A percentile compares a stretch with the other conserved stretches of the same genome.
phyloP scores from a whole-genome alignment of 495 filamentous ascomycete genomes.

The Aspergillus nidulans region DNA sequence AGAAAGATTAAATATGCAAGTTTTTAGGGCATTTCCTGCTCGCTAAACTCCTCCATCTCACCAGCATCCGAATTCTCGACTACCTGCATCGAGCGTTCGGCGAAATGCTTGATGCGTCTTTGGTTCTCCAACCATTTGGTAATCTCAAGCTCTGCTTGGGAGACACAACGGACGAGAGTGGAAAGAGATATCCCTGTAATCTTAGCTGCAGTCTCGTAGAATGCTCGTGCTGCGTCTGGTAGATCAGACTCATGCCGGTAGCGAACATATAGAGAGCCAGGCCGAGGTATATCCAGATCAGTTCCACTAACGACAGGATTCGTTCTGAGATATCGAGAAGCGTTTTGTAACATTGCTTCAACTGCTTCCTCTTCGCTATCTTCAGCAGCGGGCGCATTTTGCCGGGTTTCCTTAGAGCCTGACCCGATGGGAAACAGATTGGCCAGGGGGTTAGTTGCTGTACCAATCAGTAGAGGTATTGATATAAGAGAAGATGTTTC shows the following conservation, averaged over 20 bases:
- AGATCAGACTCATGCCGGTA: constrained; percentile 57
- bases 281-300: constrained; percentile 33
- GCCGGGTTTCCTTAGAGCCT: constrained; percentile 11
- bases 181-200: constrained; percentile 41
- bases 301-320: constrained; percentile 26
- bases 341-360: constrained; percentile 29
- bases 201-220: constrained; percentile 54
- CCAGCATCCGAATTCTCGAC: constrained; percentile 19
- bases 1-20: no score
- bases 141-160: constrained; percentile 43
- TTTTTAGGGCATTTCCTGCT: constrained; percentile 18
- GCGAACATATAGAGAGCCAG: constrained; percentile 53
- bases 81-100: constrained; percentile 14
- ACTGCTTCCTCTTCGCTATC: constrained; percentile 28
- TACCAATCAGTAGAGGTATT: constrained; percentile 1
- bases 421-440: constrained; percentile 48
- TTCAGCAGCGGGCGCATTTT: constrained; percentile 5
- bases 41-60: constrained; percentile 25
- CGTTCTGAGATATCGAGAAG: constrained; percentile 33
- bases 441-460: constrained; percentile 37
- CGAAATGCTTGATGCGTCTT: constrained; percentile 29
- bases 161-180: constrained; percentile 45
- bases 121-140: constrained; percentile 36
- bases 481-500: background rate
- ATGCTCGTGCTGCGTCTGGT: constrained; percentile 44